Conservation (phyloP, 1,284 basidiomycete genomes). For the Trametes versicolor region DNA sequence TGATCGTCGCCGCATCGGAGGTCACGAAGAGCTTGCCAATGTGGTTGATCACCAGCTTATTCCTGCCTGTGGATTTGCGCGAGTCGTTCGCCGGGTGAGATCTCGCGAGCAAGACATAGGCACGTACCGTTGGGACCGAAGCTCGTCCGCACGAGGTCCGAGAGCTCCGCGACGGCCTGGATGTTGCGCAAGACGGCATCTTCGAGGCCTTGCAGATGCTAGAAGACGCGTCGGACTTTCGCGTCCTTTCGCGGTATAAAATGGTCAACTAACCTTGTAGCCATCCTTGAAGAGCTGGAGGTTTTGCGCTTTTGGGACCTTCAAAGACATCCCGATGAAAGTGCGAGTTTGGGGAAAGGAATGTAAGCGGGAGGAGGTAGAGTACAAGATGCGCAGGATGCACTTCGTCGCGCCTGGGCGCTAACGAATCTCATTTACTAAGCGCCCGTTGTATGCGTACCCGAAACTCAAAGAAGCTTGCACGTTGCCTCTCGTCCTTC, state of each 20-base stretch:
- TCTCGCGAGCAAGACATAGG: background rate
- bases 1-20: constrained; percentile 99
- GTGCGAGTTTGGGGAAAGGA: background rate
- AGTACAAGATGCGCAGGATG: background rate
- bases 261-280: constrained; percentile 73
- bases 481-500: too few species aligned
- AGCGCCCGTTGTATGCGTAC: constrained; percentile 7
- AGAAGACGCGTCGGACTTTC: constrained; percentile 34
- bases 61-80: constrained; percentile 68
- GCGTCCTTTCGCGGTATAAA: background rate
- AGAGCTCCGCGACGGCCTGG: constrained; percentile 93
- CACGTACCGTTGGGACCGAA: constrained; percentile 94
- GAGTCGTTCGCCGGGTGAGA: constrained; percentile 17
- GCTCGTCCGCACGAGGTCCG: constrained; percentile 95
- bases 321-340: constrained; percentile 77
- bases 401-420: background rate
- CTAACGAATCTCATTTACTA: constrained; percentile 1
- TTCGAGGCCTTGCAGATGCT: constrained; percentile 92
- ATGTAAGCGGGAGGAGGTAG: constrained; percentile 6
- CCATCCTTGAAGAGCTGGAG: constrained; percentile 96
- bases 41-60: constrained; percentile 97
- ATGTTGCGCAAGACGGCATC: constrained; percentile 97
- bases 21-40: constrained; percentile 96
- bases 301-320: constrained; percentile 92
- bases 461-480: too few species aligned